Conservation (phyloP, 768 basidiomycete genomes). For the Crassisporium funariophilum region DNA sequence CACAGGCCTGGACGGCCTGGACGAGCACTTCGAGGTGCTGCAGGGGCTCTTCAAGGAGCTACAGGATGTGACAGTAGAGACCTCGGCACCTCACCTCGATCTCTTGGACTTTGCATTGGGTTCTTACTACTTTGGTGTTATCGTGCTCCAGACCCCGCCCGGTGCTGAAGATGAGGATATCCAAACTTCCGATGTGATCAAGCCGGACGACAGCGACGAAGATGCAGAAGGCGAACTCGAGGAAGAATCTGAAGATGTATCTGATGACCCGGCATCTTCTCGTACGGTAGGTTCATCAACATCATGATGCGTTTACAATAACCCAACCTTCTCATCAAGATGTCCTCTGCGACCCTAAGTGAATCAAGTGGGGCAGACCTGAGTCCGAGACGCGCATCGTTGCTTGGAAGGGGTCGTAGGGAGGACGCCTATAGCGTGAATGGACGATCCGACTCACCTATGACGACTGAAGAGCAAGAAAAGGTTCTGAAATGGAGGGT, state of each 20-base stretch:
- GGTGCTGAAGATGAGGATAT: background rate
- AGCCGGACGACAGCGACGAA: conserved; percentile 3
- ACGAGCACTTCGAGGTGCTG: conserved; percentile 39
- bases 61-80: conserved; percentile 43
- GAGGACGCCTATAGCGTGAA: too few relatives aligned
- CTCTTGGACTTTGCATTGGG: conserved; percentile 41
- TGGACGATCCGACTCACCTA: too few relatives aligned
- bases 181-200: conserved; percentile 5
- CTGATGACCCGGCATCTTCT: conserved; percentile 6
- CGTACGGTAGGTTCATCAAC: conserved; percentile 11
- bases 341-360: too few relatives aligned
- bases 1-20: conserved; percentile 38
- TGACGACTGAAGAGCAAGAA: too few relatives aligned
- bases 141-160: conserved; percentile 24
- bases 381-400: too few relatives aligned
- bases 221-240: conserved; percentile 14
- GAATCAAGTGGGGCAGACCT: too few relatives aligned
- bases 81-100: conserved; percentile 35
- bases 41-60: conserved; percentile 39
- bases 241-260: conserved; percentile 9
- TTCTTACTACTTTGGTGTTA: conserved; percentile 44
- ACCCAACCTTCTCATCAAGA: too few relatives aligned
- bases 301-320: too few relatives aligned
- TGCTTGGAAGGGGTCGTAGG: too few relatives aligned
- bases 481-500: conserved; percentile 17